phyloP scores from a whole-genome alignment of 441 rosid species.

The Croton setiger region DNA sequence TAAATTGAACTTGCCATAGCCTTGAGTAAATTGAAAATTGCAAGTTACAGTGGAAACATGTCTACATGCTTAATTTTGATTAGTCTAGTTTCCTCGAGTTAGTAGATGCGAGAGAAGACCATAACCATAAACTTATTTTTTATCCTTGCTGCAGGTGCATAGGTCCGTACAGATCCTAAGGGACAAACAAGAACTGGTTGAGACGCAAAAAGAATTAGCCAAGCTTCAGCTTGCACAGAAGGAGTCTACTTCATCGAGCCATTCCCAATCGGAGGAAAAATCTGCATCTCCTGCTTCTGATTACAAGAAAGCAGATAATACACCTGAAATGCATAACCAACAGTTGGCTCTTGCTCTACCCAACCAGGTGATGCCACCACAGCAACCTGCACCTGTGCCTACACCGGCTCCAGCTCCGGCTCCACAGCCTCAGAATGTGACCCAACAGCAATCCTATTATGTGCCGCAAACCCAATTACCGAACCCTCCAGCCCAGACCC shows the following conservation, averaged over 20 bases:
- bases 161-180: conserved; percentile 94
- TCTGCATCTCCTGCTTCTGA: conserved; percentile 53
- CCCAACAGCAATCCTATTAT: conserved; percentile 63
- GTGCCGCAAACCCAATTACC: conserved; percentile 53
- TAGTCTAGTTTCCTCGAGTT: not conserved
- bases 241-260: conserved; percentile 64
- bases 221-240: conserved; percentile 84
- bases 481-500: conserved; percentile 32
- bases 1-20: not conserved
- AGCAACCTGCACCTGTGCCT: conserved; percentile 37
- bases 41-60: not conserved
- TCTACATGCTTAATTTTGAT: not conserved
- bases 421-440: conserved; percentile 48
- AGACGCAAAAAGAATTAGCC: conserved; percentile 82
- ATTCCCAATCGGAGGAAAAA: conserved; percentile 75
- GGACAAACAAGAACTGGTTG: conserved; percentile 95
- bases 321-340: conserved; percentile 62
- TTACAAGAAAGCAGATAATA: conserved; percentile 46
- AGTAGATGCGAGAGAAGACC: conserved; percentile 1
- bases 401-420: conserved; percentile 41
- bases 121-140: conserved; percentile 7
- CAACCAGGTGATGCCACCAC: conserved; percentile 67
- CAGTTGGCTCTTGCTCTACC: conserved; percentile 90
- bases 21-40: not conserved
- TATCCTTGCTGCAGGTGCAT: conserved; percentile 58